These are phyloP conservation scores for Babesia divergens DNA, from an alignment of 169 alveolate genomes.

Conservation along the genomic window DNA sequence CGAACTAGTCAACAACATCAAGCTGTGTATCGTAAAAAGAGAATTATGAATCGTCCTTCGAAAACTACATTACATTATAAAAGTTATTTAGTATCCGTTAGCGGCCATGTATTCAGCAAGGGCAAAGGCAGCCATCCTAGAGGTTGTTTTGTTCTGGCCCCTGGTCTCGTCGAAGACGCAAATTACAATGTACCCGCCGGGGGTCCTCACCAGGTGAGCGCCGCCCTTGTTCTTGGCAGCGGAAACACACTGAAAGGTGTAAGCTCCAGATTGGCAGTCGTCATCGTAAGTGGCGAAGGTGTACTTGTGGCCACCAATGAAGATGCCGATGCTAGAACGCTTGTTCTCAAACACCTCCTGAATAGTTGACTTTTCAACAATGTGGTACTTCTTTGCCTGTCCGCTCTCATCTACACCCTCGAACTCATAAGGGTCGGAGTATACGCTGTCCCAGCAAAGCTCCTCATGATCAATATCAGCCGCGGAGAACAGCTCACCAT, in stretches of 20 bases:
- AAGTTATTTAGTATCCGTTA: slow-evolving; percentile 42
- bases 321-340: slow-evolving; percentile 70
- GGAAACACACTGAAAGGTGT: slow-evolving; percentile 69
- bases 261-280: slow-evolving; percentile 60
- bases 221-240: slow-evolving; percentile 78
- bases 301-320: slow-evolving; percentile 75
- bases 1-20: no score
- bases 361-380: slow-evolving; percentile 57
- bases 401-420: slow-evolving; percentile 55
- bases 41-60: no score
- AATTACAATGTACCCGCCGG: slow-evolving; percentile 70
- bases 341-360: slow-evolving; percentile 59
- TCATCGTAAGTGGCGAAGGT: slow-evolving; percentile 71
- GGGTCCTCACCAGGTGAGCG: slow-evolving; percentile 70
- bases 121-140: slow-evolving; percentile 64
- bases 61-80: no score
- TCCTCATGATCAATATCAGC: slow-evolving; percentile 63
- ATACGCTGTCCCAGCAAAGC: slow-evolving; percentile 61
- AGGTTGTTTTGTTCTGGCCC: slow-evolving; percentile 69
- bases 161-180: slow-evolving; percentile 72
- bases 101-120: slow-evolving; percentile 65
- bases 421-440: slow-evolving; percentile 49
- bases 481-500: slow-evolving; percentile 59
- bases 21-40: no score
- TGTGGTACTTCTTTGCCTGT: slow-evolving; percentile 31